Conservation (phyloP, 768 basidiomycete genomes). For the Lactarius deliciosus region DNA sequence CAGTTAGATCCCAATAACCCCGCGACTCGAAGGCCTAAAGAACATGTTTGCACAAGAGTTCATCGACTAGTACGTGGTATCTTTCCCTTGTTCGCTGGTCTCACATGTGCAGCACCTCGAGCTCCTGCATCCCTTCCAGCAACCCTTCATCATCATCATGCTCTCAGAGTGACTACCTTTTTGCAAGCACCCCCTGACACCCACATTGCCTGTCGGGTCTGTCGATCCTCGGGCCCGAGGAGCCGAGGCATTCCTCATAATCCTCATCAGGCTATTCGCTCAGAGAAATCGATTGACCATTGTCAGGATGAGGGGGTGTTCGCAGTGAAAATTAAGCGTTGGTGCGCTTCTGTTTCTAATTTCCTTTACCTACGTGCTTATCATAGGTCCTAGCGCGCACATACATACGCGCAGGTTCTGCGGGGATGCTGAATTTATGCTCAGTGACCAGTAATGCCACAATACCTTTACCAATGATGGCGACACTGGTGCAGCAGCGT, state of each 20-base stretch:
- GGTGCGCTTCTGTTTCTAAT: too few relatives aligned
- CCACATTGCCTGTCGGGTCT: constrained; percentile 74
- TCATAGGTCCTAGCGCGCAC: too few relatives aligned
- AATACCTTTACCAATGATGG: too few relatives aligned
- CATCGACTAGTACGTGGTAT: constrained; percentile 77
- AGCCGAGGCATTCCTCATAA: constrained; percentile 46
- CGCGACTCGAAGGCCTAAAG: constrained; percentile 3
- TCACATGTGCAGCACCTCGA: constrained; percentile 62
- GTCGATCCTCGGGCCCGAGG: constrained; percentile 79
- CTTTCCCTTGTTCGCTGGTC: background rate
- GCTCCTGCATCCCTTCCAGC: constrained; percentile 78
- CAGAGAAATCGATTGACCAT: too few relatives aligned
- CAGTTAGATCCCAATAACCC: too few relatives aligned
- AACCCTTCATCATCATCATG: constrained; percentile 72
- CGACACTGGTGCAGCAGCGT: too few relatives aligned
- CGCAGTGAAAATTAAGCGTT: too few relatives aligned
- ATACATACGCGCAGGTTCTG: too few relatives aligned
- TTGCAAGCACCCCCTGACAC: constrained; percentile 87
- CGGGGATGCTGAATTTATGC: too few relatives aligned
- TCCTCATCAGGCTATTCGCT: constrained; percentile 7
- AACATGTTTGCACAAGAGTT: constrained; percentile 79
- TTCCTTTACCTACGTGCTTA: too few relatives aligned
- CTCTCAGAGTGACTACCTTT: constrained; percentile 76
- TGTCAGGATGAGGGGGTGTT: too few relatives aligned
- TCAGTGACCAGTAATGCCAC: too few relatives aligned